Conservation (phyloP, 768 basidiomycete species). For the Boletus sensibilis region DNA sequence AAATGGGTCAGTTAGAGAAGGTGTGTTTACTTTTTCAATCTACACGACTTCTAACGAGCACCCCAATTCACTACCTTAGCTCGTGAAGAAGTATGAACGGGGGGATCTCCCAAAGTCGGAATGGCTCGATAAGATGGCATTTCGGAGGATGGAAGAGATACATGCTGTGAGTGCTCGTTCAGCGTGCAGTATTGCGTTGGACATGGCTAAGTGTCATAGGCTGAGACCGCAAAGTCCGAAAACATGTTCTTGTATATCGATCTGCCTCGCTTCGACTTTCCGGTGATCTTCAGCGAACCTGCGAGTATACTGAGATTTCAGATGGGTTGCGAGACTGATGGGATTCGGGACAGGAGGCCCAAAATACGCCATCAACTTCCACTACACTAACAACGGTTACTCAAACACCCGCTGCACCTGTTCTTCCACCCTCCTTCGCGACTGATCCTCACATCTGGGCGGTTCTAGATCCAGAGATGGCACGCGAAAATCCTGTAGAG, state of each 20-base stretch:
- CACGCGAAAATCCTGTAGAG: conserved; percentile 93
- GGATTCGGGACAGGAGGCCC: conserved; percentile 37
- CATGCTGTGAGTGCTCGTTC: conserved; percentile 63
- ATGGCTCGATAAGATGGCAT: conserved; percentile 92
- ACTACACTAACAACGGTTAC: conserved; percentile 40
- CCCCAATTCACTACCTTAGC: conserved; percentile 36
- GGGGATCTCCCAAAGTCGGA: conserved; percentile 93
- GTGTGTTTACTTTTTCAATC: conserved; percentile 36
- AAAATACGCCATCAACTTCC: conserved; percentile 41
- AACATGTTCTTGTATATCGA: conserved; percentile 97
- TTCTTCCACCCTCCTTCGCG: conserved; percentile 50
- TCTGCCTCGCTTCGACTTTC: conserved; percentile 94
- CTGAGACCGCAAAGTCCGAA: conserved; percentile 87
- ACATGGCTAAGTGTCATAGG: conserved; percentile 43
- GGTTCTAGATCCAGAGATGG: conserved; percentile 86
- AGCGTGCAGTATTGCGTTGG: not conserved
- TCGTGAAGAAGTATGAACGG: conserved; percentile 94
- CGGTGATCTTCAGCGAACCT: conserved; percentile 91
- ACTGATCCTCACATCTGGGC: conserved; percentile 80
- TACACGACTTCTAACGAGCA: not conserved
- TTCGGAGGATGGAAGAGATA: conserved; percentile 92
- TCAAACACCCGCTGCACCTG: conserved; percentile 40
- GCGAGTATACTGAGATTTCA: conserved; percentile 40
- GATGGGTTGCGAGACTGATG: not conserved
- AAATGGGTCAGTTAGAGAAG: conserved; percentile 95